phyloP scores from a whole-genome alignment of 2,329 filamentous ascomycete species.

The Pseudogymnoascus sp. region DNA sequence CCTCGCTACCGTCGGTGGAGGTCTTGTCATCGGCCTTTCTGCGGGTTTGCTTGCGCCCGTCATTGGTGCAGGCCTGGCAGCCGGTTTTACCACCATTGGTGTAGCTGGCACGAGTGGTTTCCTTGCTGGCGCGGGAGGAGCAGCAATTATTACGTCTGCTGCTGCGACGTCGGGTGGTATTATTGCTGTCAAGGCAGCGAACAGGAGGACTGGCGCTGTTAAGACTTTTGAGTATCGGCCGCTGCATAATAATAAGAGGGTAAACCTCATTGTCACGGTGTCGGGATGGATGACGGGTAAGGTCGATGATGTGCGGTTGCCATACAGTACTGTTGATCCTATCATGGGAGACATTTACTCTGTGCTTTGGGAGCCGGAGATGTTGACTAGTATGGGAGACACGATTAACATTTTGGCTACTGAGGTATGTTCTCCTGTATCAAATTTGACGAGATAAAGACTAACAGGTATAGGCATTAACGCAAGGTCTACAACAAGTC shows the following conservation, averaged over 20 bases:
- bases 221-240: constrained; percentile 96
- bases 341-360: constrained; percentile 99
- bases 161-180: constrained; percentile 80
- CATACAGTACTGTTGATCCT: constrained; percentile 92
- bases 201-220: constrained; percentile 80
- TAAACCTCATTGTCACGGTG: constrained; percentile 90
- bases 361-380: constrained; percentile 94
- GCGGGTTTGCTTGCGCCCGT: constrained; percentile 86
- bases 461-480: constrained; percentile 63
- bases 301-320: constrained; percentile 88
- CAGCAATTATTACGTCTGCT: constrained; percentile 85
- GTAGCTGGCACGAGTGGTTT: constrained; percentile 84
- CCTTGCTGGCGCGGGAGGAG: constrained; percentile 82
- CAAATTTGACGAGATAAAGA: background rate
- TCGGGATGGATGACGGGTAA: constrained; percentile 99
- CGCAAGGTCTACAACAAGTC: constrained; percentile 91
- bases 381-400: constrained; percentile 95
- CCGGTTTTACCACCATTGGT: constrained; percentile 91
- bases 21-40: constrained; percentile 88
- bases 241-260: constrained; percentile 93
- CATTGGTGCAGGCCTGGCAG: constrained; percentile 87
- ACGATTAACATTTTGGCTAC: constrained; percentile 98
- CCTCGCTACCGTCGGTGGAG: constrained; percentile 87
- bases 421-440: constrained; percentile 52
- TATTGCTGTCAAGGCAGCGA: constrained; percentile 79